These are phyloP conservation scores for Endotrypanum monterogeii DNA, from an alignment of 208 protist species.

Conservation along the genomic window DNA sequence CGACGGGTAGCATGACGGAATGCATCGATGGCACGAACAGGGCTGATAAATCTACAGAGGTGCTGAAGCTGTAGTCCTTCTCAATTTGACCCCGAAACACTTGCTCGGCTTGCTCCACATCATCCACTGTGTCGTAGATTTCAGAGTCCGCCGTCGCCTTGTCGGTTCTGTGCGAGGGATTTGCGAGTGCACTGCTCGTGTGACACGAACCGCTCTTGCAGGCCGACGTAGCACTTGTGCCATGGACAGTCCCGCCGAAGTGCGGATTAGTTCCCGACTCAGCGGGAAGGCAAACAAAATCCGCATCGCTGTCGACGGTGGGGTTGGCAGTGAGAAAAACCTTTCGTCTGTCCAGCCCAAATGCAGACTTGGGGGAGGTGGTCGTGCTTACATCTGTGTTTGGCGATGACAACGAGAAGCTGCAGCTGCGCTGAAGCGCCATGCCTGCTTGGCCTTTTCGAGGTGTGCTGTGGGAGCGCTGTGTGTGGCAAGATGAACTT, in stretches of 20 bases:
- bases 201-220: not conserved
- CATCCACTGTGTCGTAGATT: conserved; percentile 52
- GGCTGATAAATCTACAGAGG: conserved; percentile 26
- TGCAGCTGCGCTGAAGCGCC: not conserved
- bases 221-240: not conserved
- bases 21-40: conserved; percentile 19
- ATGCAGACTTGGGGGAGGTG: not conserved
- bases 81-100: conserved; percentile 84
- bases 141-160: conserved; percentile 43
- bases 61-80: conserved; percentile 80
- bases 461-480: not conserved
- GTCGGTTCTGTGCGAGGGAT: conserved; percentile 3
- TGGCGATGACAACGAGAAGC: not conserved
- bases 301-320: not conserved
- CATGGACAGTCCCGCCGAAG: not conserved
- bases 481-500: not conserved
- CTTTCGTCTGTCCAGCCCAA: conserved; percentile 20
- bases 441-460: not conserved
- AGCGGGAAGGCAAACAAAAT: not conserved
- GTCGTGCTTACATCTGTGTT: not conserved
- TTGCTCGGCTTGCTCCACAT: conserved; percentile 64
- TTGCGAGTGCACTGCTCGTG: not conserved
- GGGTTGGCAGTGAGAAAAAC: conserved; percentile 14
- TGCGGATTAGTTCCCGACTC: not conserved
- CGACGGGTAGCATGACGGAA: not conserved